Conservation (phyloP, 495 filamentous ascomycete genomes). For the Xylaria castorea region DNA sequence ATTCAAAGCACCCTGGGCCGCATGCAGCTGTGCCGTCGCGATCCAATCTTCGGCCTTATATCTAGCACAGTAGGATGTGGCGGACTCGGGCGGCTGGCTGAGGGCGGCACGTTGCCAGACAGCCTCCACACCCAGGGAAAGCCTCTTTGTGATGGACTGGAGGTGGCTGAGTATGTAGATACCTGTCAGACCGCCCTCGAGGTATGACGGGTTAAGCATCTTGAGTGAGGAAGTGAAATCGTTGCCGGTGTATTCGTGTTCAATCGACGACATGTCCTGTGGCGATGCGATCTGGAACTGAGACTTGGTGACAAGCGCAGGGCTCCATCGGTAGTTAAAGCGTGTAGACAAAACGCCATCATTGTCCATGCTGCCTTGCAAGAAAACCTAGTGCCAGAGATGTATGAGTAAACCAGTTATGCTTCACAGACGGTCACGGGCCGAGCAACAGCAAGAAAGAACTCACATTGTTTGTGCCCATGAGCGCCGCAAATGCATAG, state of each 20-base stretch:
- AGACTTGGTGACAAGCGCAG: constrained; percentile 78
- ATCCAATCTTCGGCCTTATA: constrained; percentile 94
- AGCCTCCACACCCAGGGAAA: constrained; percentile 88
- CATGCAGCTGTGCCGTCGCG: constrained; percentile 82
- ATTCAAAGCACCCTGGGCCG: constrained; percentile 79
- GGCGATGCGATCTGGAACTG: constrained; percentile 73
- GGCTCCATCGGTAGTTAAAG: constrained; percentile 88
- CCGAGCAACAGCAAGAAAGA: neutral
- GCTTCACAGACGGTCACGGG: neutral
- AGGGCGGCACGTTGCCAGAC: constrained; percentile 88
- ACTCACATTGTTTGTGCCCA: constrained; percentile 88
- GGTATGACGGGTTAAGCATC: constrained; percentile 87
- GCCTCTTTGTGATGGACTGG: constrained; percentile 85
- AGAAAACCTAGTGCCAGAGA: constrained; percentile 72
- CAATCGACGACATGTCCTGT: constrained; percentile 83
- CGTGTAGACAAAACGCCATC: constrained; percentile 81
- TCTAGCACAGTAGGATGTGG: constrained; percentile 83
- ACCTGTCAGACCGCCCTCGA: constrained; percentile 91
- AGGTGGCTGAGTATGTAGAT: constrained; percentile 95
- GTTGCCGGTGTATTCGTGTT: constrained; percentile 89
- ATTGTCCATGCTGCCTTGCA: constrained; percentile 94
- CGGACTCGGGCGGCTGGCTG: constrained; percentile 80
- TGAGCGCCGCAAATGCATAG: constrained; percentile 92
- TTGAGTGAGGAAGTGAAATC: constrained; percentile 94
- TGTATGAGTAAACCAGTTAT: constrained; percentile 19